Evolutionary conservation across 345 rosid species (phyloP).

Genomic region (Chamaenerion angustifolium): DNA sequence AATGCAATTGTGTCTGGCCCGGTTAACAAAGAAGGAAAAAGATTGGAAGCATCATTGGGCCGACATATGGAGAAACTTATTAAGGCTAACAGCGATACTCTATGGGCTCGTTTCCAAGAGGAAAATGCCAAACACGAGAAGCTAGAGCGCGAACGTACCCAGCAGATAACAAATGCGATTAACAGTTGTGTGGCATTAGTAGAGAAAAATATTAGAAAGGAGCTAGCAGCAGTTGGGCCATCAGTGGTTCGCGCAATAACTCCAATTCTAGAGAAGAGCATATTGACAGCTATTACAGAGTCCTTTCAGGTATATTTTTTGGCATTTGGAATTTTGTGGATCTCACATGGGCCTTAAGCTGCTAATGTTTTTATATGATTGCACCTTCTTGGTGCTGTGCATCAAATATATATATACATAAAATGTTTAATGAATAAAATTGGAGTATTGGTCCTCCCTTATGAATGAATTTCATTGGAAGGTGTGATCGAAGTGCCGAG

Average conservation of each 20-base stretch:
- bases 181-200: constrained; percentile 32
- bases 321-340: not conserved
- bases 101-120: constrained; percentile 74
- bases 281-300: constrained; percentile 51
- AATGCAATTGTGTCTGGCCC: constrained; percentile 35
- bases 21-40: constrained; percentile 56
- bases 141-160: constrained; percentile 39
- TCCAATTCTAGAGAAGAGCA: constrained; percentile 52
- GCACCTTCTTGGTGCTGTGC: too few species aligned
- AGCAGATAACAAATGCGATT: constrained; percentile 41
- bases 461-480: too few species aligned
- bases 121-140: constrained; percentile 57
- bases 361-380: too few species aligned
- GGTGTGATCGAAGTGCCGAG: not conserved
- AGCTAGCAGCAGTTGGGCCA: constrained; percentile 38
- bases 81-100: constrained; percentile 63
- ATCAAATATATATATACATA: too few species aligned
- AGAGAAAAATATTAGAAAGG: constrained; percentile 64
- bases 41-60: constrained; percentile 62
- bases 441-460: too few species aligned
- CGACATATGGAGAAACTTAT: constrained; percentile 51
- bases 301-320: constrained; percentile 59
- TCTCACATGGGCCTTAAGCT: too few species aligned
- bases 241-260: constrained; percentile 37
- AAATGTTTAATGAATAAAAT: too few species aligned